Base-by-base conservation (phyloP, 805 yeast species). In the Teunomyces kruisii region DNA sequence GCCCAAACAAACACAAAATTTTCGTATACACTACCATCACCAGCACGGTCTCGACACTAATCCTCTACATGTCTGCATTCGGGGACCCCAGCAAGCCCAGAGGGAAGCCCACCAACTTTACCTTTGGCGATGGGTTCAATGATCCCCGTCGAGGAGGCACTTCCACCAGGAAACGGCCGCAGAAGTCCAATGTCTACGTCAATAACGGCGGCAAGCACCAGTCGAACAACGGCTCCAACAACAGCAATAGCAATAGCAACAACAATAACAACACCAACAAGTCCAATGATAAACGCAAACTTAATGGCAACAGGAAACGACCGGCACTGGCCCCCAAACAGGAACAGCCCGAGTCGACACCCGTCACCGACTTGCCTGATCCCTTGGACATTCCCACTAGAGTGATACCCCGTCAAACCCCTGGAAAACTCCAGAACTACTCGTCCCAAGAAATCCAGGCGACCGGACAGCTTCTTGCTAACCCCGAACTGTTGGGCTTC, bases 401-500 rank as follows among this genome's bases (percentile, higher is more conserved):
- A 41, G 52, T 57, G 5, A 49, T 60, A 22, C 64, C 63, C 22
- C 50, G 52, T 12, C 58, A 52, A 45, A 33, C 49, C 6, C 38
- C 38, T 12, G 38, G 38, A 12, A 17, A 35, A 30, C 41, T 54
- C 22, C 65, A 59, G 43, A 47, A 44, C 3, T 60, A 52, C 46
- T 41, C 61, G 1, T 30, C 35, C 1, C 50, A 53, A 10, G 68
- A 65, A 24, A 45, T 60, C 8, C 32, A 37, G 12, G 19, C 48
- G 3, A 60, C 67, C 2, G 77, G 76, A 0, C 57, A 58, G 3
- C 39, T 72, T 8, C 58, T 65, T 16, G 46, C 54, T 2, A 51
- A 67, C 36, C 68, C 75, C 1, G 58, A 55, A 16, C 24, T 44
- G 4, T 51, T 62, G 5, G 75, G 75, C 13, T 70, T 66, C 41